Conservation (phyloP, 2,329 filamentous ascomycete genomes). For the Pseudocercospora fuligena region DNA sequence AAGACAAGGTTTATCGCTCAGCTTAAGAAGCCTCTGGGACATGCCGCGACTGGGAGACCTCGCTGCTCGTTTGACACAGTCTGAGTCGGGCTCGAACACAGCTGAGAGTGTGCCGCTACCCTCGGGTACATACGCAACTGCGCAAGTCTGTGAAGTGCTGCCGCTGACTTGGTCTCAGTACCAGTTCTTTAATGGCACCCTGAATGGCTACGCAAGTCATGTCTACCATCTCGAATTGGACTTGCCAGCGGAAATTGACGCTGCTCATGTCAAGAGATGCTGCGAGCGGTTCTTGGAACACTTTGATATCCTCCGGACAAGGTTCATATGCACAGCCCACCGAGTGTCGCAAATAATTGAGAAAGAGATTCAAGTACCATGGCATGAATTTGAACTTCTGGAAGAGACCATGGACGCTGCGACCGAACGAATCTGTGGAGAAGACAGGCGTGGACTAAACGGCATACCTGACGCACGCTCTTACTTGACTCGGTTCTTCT, state of each 20-base stretch:
- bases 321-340: conserved; percentile 8
- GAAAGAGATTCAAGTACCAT: neutral
- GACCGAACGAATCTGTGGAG: conserved; percentile 5
- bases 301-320: conserved; percentile 14
- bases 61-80: neutral
- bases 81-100: neutral
- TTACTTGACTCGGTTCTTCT: conserved; percentile 5
- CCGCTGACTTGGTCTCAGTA: conserved; percentile 42
- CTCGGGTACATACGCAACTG: neutral
- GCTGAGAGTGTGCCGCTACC: neutral
- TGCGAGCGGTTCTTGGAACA: conserved; percentile 53
- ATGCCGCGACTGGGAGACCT: conserved; percentile 5
- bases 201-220: conserved; percentile 37
- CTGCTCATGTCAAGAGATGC: conserved; percentile 56
- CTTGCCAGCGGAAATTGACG: conserved; percentile 45
- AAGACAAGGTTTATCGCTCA: neutral
- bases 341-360: neutral
- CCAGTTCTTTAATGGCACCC: conserved; percentile 6
- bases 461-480: neutral
- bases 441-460: neutral
- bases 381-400: neutral
- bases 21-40: neutral
- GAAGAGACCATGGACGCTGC: neutral
- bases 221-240: conserved; percentile 60
- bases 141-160: conserved; percentile 50